phyloP scores from a whole-genome alignment of 257 asterid genomes.

The Handroanthus guayacan region DNA sequence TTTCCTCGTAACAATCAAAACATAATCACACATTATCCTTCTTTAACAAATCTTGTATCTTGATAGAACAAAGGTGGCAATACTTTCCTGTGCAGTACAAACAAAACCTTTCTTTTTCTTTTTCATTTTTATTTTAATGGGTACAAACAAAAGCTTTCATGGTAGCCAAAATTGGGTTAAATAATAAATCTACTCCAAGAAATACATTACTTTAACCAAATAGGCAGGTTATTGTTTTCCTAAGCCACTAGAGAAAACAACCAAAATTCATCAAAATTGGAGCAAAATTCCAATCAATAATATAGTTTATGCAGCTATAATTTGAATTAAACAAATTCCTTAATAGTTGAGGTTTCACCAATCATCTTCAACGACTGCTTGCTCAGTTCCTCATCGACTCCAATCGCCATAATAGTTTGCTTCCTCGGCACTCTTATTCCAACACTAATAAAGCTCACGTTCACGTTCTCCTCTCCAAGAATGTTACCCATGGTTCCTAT shows the following conservation, averaged over 20 bases:
- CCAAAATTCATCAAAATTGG: conserved; percentile 46
- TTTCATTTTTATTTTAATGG: too few relatives aligned
- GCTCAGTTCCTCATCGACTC: conserved; percentile 92
- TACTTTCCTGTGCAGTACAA: too few relatives aligned
- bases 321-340: conserved; percentile 84
- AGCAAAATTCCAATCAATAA: background rate
- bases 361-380: conserved; percentile 75
- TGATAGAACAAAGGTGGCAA: too few relatives aligned
- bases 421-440: conserved; percentile 89
- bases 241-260: conserved; percentile 25
- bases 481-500: conserved; percentile 89
- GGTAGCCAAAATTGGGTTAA: conserved; percentile 13
- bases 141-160: too few relatives aligned
- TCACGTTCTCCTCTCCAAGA: conserved; percentile 83
- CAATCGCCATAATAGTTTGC: conserved; percentile 95
- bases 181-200: conserved; percentile 23
- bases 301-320: conserved; percentile 41
- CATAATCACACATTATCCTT: too few relatives aligned
- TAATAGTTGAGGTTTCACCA: conserved; percentile 80
- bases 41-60: too few relatives aligned
- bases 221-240: conserved; percentile 33
- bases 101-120: too few relatives aligned
- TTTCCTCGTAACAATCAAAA: too few relatives aligned
- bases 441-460: conserved; percentile 91
- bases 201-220: conserved; percentile 13